phyloP scores from a whole-genome alignment of 495 filamentous ascomycete species.

The Peziza echinospora region DNA sequence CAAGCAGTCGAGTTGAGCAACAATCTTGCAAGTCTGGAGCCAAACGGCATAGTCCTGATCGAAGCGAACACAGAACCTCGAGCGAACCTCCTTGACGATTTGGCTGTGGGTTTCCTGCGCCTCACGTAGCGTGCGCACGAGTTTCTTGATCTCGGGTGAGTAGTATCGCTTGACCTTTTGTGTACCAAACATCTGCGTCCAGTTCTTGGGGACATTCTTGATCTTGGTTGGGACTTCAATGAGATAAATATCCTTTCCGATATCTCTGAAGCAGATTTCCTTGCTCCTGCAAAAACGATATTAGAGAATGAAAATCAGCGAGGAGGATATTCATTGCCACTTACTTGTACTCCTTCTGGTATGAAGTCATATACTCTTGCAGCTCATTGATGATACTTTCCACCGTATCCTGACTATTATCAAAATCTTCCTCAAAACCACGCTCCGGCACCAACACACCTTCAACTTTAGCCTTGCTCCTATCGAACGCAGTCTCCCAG shows the following conservation, averaged over 20 bases:
- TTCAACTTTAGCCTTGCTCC: conserved; percentile 50
- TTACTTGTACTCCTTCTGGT: conserved; percentile 40
- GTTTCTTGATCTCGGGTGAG: conserved; percentile 54
- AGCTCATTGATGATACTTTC: conserved; percentile 50
- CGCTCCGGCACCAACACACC: conserved; percentile 61
- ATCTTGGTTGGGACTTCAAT: conserved; percentile 73
- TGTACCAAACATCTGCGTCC: conserved; percentile 94
- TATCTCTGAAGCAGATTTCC: conserved; percentile 64
- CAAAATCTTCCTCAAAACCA: conserved; percentile 88
- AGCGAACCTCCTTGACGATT: conserved; percentile 68
- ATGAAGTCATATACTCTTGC: conserved; percentile 44
- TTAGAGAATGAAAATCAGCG: not conserved
- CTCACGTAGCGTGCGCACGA: conserved; percentile 75
- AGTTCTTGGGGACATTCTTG: conserved; percentile 59
- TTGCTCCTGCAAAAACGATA: conserved; percentile 20
- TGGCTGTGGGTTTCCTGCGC: conserved; percentile 86
- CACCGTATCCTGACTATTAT: conserved; percentile 59
- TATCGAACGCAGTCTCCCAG: conserved; percentile 90
- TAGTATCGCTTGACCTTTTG: conserved; percentile 86
- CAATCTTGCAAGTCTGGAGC: conserved; percentile 66
- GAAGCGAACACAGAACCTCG: conserved; percentile 68
- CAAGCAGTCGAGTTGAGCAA: conserved; percentile 84
- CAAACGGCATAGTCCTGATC: conserved; percentile 73
- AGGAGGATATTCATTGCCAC: not conserved
- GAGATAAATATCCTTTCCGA: conserved; percentile 94